These are phyloP conservation scores for Calocybe gambosa DNA, from an alignment of 1,284 basidiomycete genomes.

Conservation along the genomic window DNA sequence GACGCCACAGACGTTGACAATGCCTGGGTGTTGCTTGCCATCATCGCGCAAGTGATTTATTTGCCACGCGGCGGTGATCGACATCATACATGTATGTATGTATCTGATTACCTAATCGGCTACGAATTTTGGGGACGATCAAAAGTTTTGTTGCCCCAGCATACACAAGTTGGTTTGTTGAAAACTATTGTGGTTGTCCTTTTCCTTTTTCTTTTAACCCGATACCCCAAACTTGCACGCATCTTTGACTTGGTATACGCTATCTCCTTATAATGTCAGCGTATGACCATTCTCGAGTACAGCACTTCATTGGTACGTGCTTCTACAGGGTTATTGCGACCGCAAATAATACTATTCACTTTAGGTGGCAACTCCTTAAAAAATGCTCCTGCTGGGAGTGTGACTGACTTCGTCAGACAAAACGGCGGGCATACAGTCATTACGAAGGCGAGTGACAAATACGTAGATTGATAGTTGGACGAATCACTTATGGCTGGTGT, in stretches of 20 bases:
- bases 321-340: conserved; percentile 8
- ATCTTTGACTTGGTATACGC: conserved; percentile 9
- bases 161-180: conserved; percentile 13
- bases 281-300: conserved; percentile 75
- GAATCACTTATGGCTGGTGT: conserved; percentile 7
- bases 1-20: no score
- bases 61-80: no score
- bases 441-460: conserved; percentile 86
- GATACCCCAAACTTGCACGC: conserved; percentile 14
- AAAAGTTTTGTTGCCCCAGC: conserved; percentile 31
- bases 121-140: conserved; percentile 36
- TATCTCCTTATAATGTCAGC: conserved; percentile 43
- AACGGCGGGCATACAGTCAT: conserved; percentile 98
- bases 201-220: conserved; percentile 2
- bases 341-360: conserved; percentile 8
- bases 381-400: conserved; percentile 70
- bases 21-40: no score
- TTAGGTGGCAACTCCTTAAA: conserved; percentile 91
- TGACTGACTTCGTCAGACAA: conserved; percentile 88
- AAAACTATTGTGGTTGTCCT: conserved; percentile 11
- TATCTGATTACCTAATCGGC: conserved; percentile 31
- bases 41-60: no score
- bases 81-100: no score
- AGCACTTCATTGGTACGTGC: conserved; percentile 76
- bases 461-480: conserved; percentile 1